Evolutionary conservation across 257 asterid genomes (phyloP).

Genomic region (Solanum tarapatanum): DNA sequence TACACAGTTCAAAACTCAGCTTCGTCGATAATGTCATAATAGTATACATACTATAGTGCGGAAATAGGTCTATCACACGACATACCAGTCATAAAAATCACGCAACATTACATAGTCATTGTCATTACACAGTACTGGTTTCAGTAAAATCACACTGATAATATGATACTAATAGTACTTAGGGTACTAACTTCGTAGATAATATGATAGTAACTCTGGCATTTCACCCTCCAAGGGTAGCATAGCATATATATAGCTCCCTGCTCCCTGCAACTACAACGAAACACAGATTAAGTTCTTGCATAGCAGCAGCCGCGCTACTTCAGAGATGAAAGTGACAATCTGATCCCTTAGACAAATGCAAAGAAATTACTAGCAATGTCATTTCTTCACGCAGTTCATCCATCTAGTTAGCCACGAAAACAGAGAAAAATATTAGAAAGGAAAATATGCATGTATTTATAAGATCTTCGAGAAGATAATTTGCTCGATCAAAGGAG

Average conservation of each 20-base stretch:
- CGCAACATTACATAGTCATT: not conserved
- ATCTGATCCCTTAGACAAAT: not conserved
- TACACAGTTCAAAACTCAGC: not conserved
- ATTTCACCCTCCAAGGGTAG: not conserved
- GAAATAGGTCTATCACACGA: not conserved
- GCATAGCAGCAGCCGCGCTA: not conserved
- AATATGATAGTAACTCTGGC: not conserved
- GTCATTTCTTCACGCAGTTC: not conserved
- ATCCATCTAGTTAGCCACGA: not conserved
- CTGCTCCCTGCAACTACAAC: not conserved
- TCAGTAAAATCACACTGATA: not conserved
- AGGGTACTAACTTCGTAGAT: not conserved
- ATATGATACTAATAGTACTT: not conserved
- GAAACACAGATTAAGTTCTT: not conserved
- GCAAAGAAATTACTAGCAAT: not conserved
- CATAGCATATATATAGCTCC: not conserved
- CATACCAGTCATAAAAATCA: not conserved
- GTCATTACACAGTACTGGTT: not conserved
- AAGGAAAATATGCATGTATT: not conserved
- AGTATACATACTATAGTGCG: not conserved
- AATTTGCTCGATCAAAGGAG: not conserved
- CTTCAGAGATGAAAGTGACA: not conserved
- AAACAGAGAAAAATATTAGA: not conserved
- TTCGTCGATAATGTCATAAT: not conserved
- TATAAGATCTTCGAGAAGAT: not conserved